Percentiles rank a stretch among this genome's conserved stretches.
Evolutionary conservation across 306 rosid genomes (phyloP).

Genomic region (Vachellia collinsii): DNA sequence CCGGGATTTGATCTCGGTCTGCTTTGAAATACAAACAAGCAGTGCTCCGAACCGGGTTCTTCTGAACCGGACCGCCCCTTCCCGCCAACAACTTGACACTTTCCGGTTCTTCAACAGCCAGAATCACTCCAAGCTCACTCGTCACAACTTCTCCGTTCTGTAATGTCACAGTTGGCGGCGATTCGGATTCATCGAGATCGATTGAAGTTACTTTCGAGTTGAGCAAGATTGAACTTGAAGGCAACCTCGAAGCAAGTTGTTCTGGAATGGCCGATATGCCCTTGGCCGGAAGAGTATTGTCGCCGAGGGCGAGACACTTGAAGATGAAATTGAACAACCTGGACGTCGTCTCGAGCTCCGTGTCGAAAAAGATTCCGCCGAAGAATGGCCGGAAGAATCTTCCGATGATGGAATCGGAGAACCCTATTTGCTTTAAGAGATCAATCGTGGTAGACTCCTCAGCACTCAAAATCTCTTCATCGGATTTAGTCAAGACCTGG

Average conservation of each 20-base stretch:
- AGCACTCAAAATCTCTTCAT: conserved; percentile 52
- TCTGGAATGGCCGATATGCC: conserved; percentile 80
- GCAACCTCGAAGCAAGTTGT: conserved; percentile 65
- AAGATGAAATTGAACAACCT: conserved; percentile 80
- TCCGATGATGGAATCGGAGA: conserved; percentile 66
- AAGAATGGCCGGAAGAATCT: conserved; percentile 84
- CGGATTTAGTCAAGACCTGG: conserved; percentile 55
- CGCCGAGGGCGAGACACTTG: conserved; percentile 89
- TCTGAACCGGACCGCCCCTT: conserved; percentile 34
- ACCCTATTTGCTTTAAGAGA: conserved; percentile 53
- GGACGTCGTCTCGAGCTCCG: conserved; percentile 65
- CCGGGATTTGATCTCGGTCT: conserved; percentile 52
- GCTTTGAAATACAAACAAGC: conserved; percentile 67
- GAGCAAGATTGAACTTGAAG: conserved; percentile 51
- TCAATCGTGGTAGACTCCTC: conserved; percentile 64
- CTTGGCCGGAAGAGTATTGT: conserved; percentile 79
- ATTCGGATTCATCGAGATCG: conserved; percentile 33
- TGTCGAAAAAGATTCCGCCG: conserved; percentile 84
- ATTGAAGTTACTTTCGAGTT: conserved; percentile 61
- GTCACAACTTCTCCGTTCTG: conserved; percentile 61
- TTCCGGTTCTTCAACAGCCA: conserved; percentile 78
- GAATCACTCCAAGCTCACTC: conserved; percentile 71
- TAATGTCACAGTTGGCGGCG: conserved; percentile 57
- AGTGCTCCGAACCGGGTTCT: conserved; percentile 71
- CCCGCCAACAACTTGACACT: conserved; percentile 50